Base-by-base conservation (phyloP, 306 rosid species). In the Cotoneaster glaucophyllus region DNA sequence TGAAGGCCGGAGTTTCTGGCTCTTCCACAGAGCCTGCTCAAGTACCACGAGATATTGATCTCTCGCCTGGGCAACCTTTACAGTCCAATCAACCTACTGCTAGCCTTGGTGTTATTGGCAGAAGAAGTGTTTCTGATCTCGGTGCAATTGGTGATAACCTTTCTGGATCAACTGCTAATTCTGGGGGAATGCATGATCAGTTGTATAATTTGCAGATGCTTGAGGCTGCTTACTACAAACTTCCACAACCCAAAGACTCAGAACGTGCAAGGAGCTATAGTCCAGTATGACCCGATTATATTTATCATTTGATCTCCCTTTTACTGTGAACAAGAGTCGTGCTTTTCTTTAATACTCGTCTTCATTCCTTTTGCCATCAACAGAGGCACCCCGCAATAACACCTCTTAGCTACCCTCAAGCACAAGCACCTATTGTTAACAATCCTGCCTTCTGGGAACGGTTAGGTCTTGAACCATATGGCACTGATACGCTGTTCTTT, bases 371-470 rank as follows among this genome's bases (percentile, higher is more conserved):
- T 81, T 79, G 44, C 21, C 73, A 77, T 77, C 39, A 79, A 64
- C 86, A 95, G 97, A 89, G 90, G 81, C 96, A 90, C 61, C 98
- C 97, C 18, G 66, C 93, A 79, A 71, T 81, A 56, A 93, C 97
- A 74, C 99, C 98, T 83, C 66, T 87, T 21, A 85, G 90, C 87
- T 96, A 87, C 80, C 99, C 99, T 71, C 98, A 96, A 90, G 94
- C 85, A 45, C 97, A 96, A 79, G 96, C 97, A 45, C 97, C 98
- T 28, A 88, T 89, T 74, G 95, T 96, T 70, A 89, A 89, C 77
- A 90, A 96, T 86, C 99, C 98, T 56, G 98, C 88, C 74, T 96
- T 87, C 83, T 96, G 99, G 99, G 98, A 96, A 71, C 86, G 97
- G 76, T 56, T 96, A 24, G 91, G 97, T 74, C 81, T 78, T 48